Evolutionary conservation across 768 basidiomycete genomes (phyloP), one percentile per base, ranked within the genome.

Genomic region (Hygrocybe coccinea): DNA sequence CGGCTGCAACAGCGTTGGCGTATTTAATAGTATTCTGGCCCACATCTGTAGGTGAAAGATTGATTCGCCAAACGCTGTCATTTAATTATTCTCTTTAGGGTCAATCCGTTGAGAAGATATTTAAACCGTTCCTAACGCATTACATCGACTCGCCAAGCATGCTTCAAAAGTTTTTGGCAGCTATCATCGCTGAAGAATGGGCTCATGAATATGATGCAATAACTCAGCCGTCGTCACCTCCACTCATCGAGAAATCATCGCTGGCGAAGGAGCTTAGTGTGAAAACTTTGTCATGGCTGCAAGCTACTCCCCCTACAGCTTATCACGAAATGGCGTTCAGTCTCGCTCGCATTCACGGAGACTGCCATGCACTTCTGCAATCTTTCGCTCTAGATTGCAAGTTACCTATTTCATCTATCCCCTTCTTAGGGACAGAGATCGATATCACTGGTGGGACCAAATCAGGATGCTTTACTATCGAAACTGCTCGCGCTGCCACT

Each of bases 101-200:
- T 19, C 60, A 72, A 62, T 68, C 72, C 3, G 73, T 83, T 47
- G 86, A 87, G 44, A 75, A 80, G n/a, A 76, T 82, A 47, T 91
- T 95, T 67, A 78, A 82, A 41, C 84, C 87, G 1, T 84, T 90
- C 48, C 78, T 97, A 7, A 59, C 79, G 4, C 86, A 91, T 65
- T 93, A 97, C 61, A 72, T 93, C 63, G 81, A 86, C 47, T 95
- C 95, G 1, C 81, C 86, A 5, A 94, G 91, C 64, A 95, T 95
- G 81, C 79, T 97, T 14, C 95, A 97, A 65, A 89, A 89, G 60
- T 85, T 93, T 66, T 70, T 98, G 41, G 75, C 87, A n/a, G 87
- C 91, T 15, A 80, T 90, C 48, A 79, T 98, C 56, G 74, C 93
- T 0, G 91, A 95, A 69, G 92, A 97, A 74, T 97, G 95, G 97